A percentile compares a stretch with the other conserved stretches of the same genome.
These are phyloP conservation scores for Beauveria medogensis DNA, from an alignment of 2,329 filamentous ascomycete species.

Conservation along the genomic window DNA sequence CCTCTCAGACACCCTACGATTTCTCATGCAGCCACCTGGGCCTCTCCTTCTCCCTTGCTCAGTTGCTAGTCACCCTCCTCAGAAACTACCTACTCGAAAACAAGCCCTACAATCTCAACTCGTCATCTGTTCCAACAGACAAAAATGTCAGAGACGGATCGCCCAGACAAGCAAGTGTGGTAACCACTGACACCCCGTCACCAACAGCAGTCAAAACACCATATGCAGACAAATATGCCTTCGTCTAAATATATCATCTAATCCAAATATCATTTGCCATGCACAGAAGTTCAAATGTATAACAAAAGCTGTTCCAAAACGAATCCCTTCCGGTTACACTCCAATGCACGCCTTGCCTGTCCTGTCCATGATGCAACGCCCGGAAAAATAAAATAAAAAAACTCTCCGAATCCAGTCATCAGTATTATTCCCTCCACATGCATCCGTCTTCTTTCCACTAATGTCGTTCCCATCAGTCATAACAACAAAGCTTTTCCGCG, in stretches of 20 bases:
- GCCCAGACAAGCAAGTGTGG: neutral
- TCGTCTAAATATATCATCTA: slow-evolving; percentile 4
- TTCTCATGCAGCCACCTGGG: neutral
- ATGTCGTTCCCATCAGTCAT: slow-evolving; percentile 5
- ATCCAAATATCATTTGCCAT: neutral
- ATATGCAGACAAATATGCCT: neutral
- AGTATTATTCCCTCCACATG: neutral
- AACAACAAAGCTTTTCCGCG: neutral
- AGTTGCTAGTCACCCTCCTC: neutral
- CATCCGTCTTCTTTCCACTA: neutral
- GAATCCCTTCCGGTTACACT: neutral
- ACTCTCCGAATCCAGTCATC: neutral
- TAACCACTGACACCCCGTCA: neutral
- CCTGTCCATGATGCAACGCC: neutral
- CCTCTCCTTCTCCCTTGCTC: neutral
- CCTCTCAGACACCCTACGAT: neutral
- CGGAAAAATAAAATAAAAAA: neutral
- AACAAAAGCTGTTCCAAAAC: neutral
- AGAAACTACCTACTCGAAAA: neutral
- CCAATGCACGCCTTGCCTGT: neutral
- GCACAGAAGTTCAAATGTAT: slow-evolving; percentile 7
- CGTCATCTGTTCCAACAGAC: neutral
- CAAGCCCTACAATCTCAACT: neutral
- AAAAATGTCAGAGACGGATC: neutral
- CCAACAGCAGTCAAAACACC: neutral